Evolutionary conservation across 208 protist species (phyloP).

Genomic region (Acanthamoeba sp.): DNA sequence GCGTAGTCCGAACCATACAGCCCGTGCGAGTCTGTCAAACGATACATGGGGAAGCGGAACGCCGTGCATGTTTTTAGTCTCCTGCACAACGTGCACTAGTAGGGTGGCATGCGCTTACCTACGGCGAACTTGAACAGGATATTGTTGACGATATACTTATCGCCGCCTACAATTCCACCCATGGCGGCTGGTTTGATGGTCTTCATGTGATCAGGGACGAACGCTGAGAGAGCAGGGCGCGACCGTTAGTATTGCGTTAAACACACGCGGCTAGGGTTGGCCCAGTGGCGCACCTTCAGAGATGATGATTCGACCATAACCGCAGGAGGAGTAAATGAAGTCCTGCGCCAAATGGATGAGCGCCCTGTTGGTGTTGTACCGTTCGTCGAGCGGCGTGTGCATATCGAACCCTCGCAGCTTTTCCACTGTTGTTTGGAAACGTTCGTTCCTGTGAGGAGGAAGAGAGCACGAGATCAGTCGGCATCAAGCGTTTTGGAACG

Average conservation of each 20-base stretch:
- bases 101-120: not conserved
- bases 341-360: slow-evolving; percentile 74
- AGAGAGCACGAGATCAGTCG: no score
- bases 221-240: not conserved
- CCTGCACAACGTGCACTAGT: not conserved
- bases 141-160: slow-evolving; percentile 84
- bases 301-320: slow-evolving; percentile 23
- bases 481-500: no score
- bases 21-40: slow-evolving; percentile 68
- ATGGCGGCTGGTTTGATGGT: slow-evolving; percentile 76
- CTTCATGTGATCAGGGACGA: slow-evolving; percentile 55
- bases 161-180: slow-evolving; percentile 75
- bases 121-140: slow-evolving; percentile 85
- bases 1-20: slow-evolving; percentile 81
- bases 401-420: slow-evolving; percentile 59
- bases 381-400: slow-evolving; percentile 51
- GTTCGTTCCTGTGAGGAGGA: slow-evolving; percentile 46
- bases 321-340: slow-evolving; percentile 72
- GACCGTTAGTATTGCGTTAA: no score
- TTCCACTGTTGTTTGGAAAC: slow-evolving; percentile 57
- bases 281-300: not conserved
- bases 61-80: no score
- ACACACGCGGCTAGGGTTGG: no score
- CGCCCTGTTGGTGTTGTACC: slow-evolving; percentile 66
- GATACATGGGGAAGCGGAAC: no score